Evolutionary conservation across 164 flowering plant species (phyloP).

Genomic region (Dillenia suffruticosa): DNA sequence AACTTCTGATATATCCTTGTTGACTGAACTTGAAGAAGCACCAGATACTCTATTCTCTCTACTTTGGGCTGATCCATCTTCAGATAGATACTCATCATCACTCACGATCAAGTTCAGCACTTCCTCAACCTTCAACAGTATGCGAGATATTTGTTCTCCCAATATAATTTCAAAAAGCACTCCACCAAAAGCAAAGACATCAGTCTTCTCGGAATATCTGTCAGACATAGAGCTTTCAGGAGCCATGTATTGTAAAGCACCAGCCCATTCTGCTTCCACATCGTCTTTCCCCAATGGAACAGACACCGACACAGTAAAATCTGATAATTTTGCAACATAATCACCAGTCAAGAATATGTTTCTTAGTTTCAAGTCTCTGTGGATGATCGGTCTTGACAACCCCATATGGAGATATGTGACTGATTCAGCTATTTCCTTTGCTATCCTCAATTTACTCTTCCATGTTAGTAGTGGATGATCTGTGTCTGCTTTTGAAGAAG

Average conservation of each 20-base stretch:
- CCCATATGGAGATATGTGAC: slow-evolving; percentile 18
- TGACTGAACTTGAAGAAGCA: too few species aligned
- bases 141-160: neutral
- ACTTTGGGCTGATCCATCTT: too few species aligned
- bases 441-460: slow-evolving; percentile 10
- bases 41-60: too few species aligned
- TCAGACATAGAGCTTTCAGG: neutral
- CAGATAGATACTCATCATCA: too few species aligned
- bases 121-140: too few species aligned
- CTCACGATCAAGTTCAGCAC: too few species aligned
- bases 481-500: too few species aligned
- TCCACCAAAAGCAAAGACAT: slow-evolving; percentile 11
- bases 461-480: neutral
- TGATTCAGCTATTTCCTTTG: slow-evolving; percentile 8
- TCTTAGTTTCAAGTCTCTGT: neutral
- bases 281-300: slow-evolving; percentile 2
- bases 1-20: neutral
- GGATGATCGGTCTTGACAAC: slow-evolving; percentile 6
- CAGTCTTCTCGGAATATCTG: neutral
- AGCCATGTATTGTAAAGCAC: neutral
- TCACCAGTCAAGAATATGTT: slow-evolving; percentile 15
- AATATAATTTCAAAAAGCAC: slow-evolving; percentile 4
- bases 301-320: neutral
- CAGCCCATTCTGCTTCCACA: neutral
- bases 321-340: slow-evolving; percentile 12